These are phyloP conservation scores for Linderina pennispora DNA, from an alignment of 192 early-diverging fungal genomes.

Conservation along the genomic window DNA sequence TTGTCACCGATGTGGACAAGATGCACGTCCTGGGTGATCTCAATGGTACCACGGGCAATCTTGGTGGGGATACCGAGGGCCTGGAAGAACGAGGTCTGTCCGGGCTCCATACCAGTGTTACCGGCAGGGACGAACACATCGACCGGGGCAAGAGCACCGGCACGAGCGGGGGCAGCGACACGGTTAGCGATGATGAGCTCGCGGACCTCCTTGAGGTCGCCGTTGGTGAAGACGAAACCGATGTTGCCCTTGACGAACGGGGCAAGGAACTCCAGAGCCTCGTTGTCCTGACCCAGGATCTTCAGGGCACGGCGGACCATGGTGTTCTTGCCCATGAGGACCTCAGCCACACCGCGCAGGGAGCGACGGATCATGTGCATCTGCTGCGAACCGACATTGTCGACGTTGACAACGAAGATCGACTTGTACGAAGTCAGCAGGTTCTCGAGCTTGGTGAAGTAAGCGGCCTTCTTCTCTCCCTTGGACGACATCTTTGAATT, in stretches of 20 bases:
- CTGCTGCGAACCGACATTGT: conserved; percentile 99
- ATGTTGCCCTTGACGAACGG: conserved; percentile 90
- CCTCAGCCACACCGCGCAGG: conserved; percentile 84
- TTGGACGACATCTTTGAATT: conserved; percentile 33
- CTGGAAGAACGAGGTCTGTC: conserved; percentile 99
- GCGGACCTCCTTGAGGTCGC: conserved; percentile 91
- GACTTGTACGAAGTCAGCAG: conserved; percentile 89
- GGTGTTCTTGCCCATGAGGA: conserved; percentile 99
- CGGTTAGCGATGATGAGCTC: conserved; percentile 89
- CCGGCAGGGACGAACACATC: conserved; percentile 89
- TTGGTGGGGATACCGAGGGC: conserved; percentile 99
- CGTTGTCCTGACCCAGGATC: conserved; percentile 61
- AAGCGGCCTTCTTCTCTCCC: conserved; percentile 87
- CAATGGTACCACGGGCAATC: conserved; percentile 99
- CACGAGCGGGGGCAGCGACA: conserved; percentile 94
- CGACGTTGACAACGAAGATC: conserved; percentile 99
- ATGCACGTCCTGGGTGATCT: conserved; percentile 94
- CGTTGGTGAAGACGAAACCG: conserved; percentile 99
- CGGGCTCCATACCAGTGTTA: conserved; percentile 99
- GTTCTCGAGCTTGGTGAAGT: conserved; percentile 87
- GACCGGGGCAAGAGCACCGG: conserved; percentile 89
- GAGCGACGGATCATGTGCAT: conserved; percentile 95
- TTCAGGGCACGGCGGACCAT: conserved; percentile 90
- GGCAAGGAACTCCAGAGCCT: conserved; percentile 79
- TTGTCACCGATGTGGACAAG: conserved; percentile 84